Percentiles rank a stretch among this genome's conserved stretches.
These are phyloP conservation scores for Plasmodium yoelii DNA, from an alignment of 169 alveolate species.

Conservation along the genomic window DNA sequence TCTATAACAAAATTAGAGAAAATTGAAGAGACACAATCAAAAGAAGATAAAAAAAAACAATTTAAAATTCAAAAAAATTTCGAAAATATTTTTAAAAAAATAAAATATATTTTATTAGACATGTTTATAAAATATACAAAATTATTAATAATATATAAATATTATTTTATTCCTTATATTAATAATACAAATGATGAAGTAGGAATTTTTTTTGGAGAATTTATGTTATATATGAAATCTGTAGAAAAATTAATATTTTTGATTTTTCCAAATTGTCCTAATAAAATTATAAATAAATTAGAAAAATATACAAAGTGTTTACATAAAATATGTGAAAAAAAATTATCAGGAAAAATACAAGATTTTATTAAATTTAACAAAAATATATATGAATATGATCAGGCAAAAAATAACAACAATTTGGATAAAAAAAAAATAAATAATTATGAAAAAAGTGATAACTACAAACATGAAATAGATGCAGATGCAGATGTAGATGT, in stretches of 20 bases:
- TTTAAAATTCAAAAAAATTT: not conserved
- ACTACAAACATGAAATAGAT: too few species aligned
- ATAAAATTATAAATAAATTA: slow-evolving; percentile 33
- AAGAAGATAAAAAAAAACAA: not conserved
- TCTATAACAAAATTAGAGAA: not conserved
- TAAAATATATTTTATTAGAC: slow-evolving; percentile 45
- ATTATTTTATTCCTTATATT: not conserved
- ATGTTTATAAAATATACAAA: slow-evolving; percentile 55
- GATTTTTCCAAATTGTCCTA: slow-evolving; percentile 14
- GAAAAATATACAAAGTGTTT: not conserved
- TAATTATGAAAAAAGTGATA: too few species aligned
- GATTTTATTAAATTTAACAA: slow-evolving; percentile 7
- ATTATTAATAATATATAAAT: slow-evolving; percentile 31
- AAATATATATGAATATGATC: not conserved
- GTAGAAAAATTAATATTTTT: slow-evolving; percentile 31
- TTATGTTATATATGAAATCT: slow-evolving; percentile 54
- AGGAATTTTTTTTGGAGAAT: slow-evolving; percentile 17
- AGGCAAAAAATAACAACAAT: not conserved
- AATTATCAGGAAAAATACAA: not conserved
- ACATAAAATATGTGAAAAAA: slow-evolving; percentile 5
- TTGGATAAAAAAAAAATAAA: not conserved
- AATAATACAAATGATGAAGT: not conserved
- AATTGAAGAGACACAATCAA: not conserved
- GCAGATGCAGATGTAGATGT: too few species aligned
- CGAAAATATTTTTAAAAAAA: slow-evolving; percentile 15